These are phyloP conservation scores for Peronospora tabacina DNA, from an alignment of 352 stramenopile genomes.

Conservation along the genomic window DNA sequence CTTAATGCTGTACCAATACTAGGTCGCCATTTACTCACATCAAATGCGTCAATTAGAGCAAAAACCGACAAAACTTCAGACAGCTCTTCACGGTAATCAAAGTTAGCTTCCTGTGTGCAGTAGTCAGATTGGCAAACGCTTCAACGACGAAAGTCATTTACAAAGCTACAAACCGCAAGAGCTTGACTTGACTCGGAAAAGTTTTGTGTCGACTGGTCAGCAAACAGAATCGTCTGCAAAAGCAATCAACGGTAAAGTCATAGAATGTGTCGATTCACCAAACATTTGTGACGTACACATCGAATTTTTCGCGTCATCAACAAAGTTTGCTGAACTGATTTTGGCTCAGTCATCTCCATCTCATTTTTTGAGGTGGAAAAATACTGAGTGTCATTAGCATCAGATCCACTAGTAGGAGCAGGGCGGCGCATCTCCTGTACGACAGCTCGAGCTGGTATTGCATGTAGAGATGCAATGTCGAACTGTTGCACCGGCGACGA, in stretches of 20 bases:
- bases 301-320: conserved; percentile 18
- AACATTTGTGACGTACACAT: conserved; percentile 14
- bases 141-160: neutral
- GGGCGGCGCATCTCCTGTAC: conserved; percentile 19
- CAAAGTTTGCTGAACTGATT: conserved; percentile 6
- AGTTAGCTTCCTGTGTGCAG: conserved; percentile 17
- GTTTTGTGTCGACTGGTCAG: conserved; percentile 20
- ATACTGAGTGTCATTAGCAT: neutral
- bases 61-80: conserved; percentile 38
- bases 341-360: conserved; percentile 8
- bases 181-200: conserved; percentile 24
- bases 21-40: conserved; percentile 22
- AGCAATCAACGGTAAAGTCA: neutral
- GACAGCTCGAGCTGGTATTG: conserved; percentile 10
- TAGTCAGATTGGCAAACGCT: conserved; percentile 1
- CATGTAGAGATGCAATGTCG: conserved; percentile 1
- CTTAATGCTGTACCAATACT: neutral
- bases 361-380: conserved; percentile 1
- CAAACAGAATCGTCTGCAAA: conserved; percentile 26
- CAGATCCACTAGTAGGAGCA: conserved; percentile 11
- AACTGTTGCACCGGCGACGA: conserved; percentile 14
- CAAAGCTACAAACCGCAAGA: conserved; percentile 16
- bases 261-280: neutral
- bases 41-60: conserved; percentile 32
- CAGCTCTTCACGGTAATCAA: conserved; percentile 46